Evolutionary conservation across 2,329 filamentous ascomycete species (phyloP), one percentile per base, ranked within the genome.

Genomic region (Sporothrix globosa): DNA sequence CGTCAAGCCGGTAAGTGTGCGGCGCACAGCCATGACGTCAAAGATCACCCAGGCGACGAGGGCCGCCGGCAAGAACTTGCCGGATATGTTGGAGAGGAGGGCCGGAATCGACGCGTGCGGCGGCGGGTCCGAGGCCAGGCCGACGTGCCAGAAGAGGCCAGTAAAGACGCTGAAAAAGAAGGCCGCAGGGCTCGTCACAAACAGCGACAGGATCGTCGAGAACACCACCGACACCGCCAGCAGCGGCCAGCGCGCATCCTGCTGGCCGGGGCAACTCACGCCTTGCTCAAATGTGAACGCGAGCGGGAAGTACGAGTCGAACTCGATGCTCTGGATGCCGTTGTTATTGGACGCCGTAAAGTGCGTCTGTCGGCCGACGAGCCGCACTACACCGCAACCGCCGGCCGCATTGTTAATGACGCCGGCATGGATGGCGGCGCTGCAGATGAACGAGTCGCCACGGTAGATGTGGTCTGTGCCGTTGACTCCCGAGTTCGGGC

Each of bases 11-110:
- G 79, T 80, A 34, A 97, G 85, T 0, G 91, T 89, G 60, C 92
- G 90, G 4, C 88, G 84, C 11, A 96, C 86, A 69, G 89, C 88
- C 84, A 94, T 94, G 78, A 91, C 93, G 77, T 90, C 88, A 81
- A 93, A 97, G 73, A 97, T 90, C 72, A 96, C 93, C 82, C 92
- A 96, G 3, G 90, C 92, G 73, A 91, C 90, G 76, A 99, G 97
- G 74, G 91, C 89, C 58, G 93, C 93, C 0, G 96, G 96, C 13
- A 99, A 82, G 74, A 96, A 92, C 71, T 92, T 91, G 72, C 92
- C 93, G 34, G 96, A 79, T 3, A 96, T 86, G 67, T 90, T 87
- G 61, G 92, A 95, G 73, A 97, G 84, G 3, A 97, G 85, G 10
- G 86, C 87, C 21, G 91, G 84, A 69, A 93, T 87, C 52, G 89